Base-by-base conservation (phyloP, 345 rosid genomes). In the Lepidium africanum region DNA sequence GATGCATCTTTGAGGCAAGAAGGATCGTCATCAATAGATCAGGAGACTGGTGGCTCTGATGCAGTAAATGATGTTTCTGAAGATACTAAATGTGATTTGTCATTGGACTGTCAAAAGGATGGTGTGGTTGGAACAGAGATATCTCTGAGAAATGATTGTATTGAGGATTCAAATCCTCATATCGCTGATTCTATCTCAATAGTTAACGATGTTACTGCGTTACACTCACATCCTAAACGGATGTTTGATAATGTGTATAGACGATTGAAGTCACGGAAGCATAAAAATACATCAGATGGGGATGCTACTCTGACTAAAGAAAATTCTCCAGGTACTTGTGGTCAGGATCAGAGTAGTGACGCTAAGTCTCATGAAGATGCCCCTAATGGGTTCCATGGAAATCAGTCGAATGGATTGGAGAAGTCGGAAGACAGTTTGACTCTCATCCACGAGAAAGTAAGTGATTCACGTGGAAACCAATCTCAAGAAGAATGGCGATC, bases 241-340 rank as follows among this genome's bases (percentile, higher is more conserved):
- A 84, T 83, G 89, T 89, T 73, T 75, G 69, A 77, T 79, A 87
- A 76, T 72, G 99, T 94, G 48, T 94, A 94, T 77, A 83, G 75
- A 81, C 88, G 99, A 76, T 81, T 75, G 25, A 94, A 86, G 79
- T 66, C 80, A 36, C 77, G 66, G 16, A 91, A 81, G 76, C 74
- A 77, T 60, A 86, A 69, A 69, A 79, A 63, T 39, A 80, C 59
- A 41, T 39, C 65, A 56, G 82, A 75, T 59, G 69, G 76, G 65
- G 82, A 41, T 33, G 74, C 59, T 17, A 59, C 71, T 75, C 80
- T 69, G 46, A 58, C 51, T n/a, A 77, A 75, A 70, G 94, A 78
- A 73, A 70, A n/a, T n/a, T 77, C 57, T 69, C 74, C 79, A 67
- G 81, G 70, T 69, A 69, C 81, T 32, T 74, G 60, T 75, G 65